A percentile compares a stretch with the other conserved stretches of the same genome.
Conservation (phyloP, 257 asterid species). For the Capsicum pubescens region DNA sequence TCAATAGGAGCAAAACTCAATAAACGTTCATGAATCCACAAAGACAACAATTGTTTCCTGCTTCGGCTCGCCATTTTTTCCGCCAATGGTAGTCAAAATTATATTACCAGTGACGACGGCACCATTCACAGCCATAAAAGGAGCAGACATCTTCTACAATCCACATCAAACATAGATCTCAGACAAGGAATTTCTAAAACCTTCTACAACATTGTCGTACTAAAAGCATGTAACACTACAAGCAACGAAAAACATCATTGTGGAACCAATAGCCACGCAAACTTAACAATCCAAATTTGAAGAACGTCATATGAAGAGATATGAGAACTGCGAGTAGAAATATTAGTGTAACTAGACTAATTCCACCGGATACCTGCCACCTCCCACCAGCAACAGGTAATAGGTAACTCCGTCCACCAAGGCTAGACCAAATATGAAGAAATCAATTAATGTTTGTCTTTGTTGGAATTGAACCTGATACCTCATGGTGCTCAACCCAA, state of each 20-base stretch:
- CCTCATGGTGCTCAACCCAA: too few relatives aligned
- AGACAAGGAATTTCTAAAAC: not conserved
- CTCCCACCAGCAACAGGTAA: too few relatives aligned
- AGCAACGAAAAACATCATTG: not conserved
- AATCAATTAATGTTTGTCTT: too few relatives aligned
- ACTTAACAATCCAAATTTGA: slow-evolving; percentile 6
- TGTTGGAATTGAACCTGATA: too few relatives aligned
- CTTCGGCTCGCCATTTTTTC: slow-evolving; percentile 94
- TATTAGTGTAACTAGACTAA: not conserved
- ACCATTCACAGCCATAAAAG: slow-evolving; percentile 67
- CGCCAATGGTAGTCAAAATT: slow-evolving; percentile 89
- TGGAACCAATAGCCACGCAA: not conserved
- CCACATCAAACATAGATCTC: slow-evolving; percentile 20
- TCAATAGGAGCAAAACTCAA: not conserved
- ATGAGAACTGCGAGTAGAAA: not conserved
- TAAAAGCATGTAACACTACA: not conserved
- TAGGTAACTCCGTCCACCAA: too few relatives aligned
- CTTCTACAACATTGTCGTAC: not conserved
- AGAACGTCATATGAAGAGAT: not conserved
- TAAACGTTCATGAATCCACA: not conserved
- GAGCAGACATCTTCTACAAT: slow-evolving; percentile 76
- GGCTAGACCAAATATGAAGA: too few relatives aligned
- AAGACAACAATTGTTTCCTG: slow-evolving; percentile 51
- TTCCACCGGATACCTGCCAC: too few relatives aligned
- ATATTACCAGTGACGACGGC: slow-evolving; percentile 90